A percentile compares a stretch with the other conserved stretches of the same genome.
Evolutionary conservation across 2,329 filamentous ascomycete species (phyloP).

Genomic region (Calonectria hawksworthii): DNA sequence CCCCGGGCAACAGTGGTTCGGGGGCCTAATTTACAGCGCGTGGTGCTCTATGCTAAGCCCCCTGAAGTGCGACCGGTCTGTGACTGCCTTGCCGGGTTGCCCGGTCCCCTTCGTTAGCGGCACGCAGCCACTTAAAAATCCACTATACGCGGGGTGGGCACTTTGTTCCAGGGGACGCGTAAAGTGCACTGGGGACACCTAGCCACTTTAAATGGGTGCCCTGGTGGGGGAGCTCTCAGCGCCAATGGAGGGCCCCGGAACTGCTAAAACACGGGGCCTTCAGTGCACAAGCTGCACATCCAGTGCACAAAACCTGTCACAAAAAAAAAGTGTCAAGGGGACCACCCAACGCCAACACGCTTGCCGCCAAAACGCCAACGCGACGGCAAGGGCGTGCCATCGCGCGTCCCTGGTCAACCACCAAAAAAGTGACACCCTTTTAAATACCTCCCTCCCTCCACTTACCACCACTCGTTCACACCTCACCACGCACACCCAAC

Average conservation of each 20-base stretch:
- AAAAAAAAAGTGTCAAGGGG: not conserved
- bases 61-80: not conserved
- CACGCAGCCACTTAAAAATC: constrained; percentile 10
- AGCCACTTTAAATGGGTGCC: constrained; percentile 7
- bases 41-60: not conserved
- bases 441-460: constrained; percentile 31
- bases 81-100: not conserved
- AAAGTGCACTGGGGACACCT: not conserved
- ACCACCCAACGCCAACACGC: constrained; percentile 31
- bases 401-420: constrained; percentile 21
- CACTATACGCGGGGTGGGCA: constrained; percentile 8
- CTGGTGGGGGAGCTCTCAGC: not conserved
- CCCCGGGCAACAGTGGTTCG: not conserved
- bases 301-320: constrained; percentile 12
- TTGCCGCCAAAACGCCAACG: constrained; percentile 36
- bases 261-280: not conserved
- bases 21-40: constrained; percentile 6
- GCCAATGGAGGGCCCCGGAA: not conserved
- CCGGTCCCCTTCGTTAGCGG: constrained; percentile 2
- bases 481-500: constrained; percentile 9
- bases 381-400: constrained; percentile 23
- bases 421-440: constrained; percentile 17
- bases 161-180: not conserved
- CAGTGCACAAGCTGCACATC: constrained; percentile 10
- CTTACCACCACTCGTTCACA: constrained; percentile 1